phyloP scores from a whole-genome alignment of 1,284 basidiomycete species.

The Apiotrichum gracile region DNA sequence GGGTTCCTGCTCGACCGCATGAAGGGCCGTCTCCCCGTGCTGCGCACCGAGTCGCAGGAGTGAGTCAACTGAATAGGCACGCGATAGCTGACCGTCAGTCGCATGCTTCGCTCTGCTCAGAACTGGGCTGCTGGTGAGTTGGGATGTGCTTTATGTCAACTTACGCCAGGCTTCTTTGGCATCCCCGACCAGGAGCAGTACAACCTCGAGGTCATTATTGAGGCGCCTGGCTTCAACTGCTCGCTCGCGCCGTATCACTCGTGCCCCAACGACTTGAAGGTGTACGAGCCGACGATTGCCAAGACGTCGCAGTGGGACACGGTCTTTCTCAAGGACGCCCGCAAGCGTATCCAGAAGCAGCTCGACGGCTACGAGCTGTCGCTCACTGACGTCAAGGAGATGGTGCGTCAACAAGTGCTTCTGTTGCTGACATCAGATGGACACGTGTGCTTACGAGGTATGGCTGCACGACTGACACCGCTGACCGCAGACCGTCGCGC shows the following conservation, averaged over 20 bases:
- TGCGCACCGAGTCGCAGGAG: constrained; percentile 49
- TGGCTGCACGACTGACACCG: no score
- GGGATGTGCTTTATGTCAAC: not conserved
- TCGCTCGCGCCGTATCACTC: constrained; percentile 50
- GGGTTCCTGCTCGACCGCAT: constrained; percentile 46
- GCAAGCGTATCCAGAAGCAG: constrained; percentile 57
- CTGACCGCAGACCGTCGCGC: constrained; percentile 49
- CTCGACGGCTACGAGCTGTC: constrained; percentile 62
- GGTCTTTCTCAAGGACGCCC: constrained; percentile 65
- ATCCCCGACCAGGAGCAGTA: constrained; percentile 47
- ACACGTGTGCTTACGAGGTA: constrained; percentile 33
- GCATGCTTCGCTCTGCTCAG: constrained; percentile 49
- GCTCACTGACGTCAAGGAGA: constrained; percentile 58
- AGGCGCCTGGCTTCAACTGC: constrained; percentile 49
- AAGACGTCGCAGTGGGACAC: constrained; percentile 56
- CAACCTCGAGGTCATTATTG: constrained; percentile 48
- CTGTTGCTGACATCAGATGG: constrained; percentile 2
- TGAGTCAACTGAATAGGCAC: constrained; percentile 14
- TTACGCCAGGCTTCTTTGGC: constrained; percentile 43
- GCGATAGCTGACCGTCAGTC: constrained; percentile 20
- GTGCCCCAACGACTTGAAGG: constrained; percentile 27
- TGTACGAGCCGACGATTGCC: constrained; percentile 11
- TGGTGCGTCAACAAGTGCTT: constrained; percentile 52
- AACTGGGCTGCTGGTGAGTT: constrained; percentile 47
- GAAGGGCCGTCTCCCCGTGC: constrained; percentile 45